Percentiles rank a stretch among this genome's conserved stretches.
Evolutionary conservation across 495 filamentous ascomycete species (phyloP).

Genomic region (Tricharina praecox): DNA sequence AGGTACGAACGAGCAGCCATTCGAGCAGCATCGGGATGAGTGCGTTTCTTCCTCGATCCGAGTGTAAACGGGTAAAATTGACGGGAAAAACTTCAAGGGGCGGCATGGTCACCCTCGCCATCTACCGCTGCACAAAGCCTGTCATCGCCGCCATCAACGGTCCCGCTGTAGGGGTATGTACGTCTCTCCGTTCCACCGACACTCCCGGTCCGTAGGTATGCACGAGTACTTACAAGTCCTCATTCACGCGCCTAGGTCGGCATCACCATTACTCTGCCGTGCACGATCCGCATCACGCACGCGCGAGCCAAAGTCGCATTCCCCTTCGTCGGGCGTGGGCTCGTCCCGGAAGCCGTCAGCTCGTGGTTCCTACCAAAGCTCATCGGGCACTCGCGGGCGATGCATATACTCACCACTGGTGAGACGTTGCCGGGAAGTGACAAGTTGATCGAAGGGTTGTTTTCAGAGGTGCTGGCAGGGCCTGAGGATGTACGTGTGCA

Average conservation of each 20-base stretch:
- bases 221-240: too few species aligned
- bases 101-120: slow-evolving; percentile 36
- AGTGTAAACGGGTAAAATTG: neutral
- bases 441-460: slow-evolving; percentile 33
- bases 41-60: neutral
- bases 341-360: slow-evolving; percentile 41
- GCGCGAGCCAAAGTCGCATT: slow-evolving; percentile 39
- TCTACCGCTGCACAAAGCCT: slow-evolving; percentile 39
- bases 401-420: slow-evolving; percentile 32
- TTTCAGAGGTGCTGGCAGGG: slow-evolving; percentile 33
- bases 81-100: slow-evolving; percentile 29
- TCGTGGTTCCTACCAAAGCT: slow-evolving; percentile 41
- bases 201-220: too few species aligned
- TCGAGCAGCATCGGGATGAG: neutral
- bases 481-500: slow-evolving; percentile 31
- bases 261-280: slow-evolving; percentile 43
- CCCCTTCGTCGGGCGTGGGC: slow-evolving; percentile 39
- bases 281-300: slow-evolving; percentile 37
- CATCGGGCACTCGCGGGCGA: slow-evolving; percentile 36
- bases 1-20: too few species aligned
- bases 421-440: slow-evolving; percentile 22
- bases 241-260: slow-evolving; percentile 27
- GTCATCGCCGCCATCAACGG: slow-evolving; percentile 44
- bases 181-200: neutral
- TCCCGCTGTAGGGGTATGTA: slow-evolving; percentile 34